These are phyloP conservation scores for Aeminium ludgeri DNA, from an alignment of 495 filamentous ascomycete genomes.

Conservation along the genomic window DNA sequence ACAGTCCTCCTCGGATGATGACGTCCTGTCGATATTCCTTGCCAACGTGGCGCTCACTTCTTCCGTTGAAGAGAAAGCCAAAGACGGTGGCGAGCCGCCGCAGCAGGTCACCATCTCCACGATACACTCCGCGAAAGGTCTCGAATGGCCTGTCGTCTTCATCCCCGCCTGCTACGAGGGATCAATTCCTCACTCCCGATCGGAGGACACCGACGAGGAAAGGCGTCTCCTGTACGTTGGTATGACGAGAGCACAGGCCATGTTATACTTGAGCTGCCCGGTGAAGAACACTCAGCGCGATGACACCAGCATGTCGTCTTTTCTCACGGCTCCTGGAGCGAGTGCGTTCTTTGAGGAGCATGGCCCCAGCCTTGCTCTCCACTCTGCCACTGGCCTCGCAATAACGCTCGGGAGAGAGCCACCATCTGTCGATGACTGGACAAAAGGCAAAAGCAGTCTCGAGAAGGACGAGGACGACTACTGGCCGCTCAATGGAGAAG, in stretches of 20 bases:
- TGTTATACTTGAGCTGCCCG: constrained; percentile 85
- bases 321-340: constrained; percentile 37
- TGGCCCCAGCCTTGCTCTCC: constrained; percentile 40
- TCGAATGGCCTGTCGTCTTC: constrained; percentile 97
- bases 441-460: constrained; percentile 27
- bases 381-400: constrained; percentile 41
- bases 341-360: constrained; percentile 34
- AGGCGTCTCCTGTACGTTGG: constrained; percentile 84
- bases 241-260: constrained; percentile 84
- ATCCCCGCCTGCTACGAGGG: constrained; percentile 82
- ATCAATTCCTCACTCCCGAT: constrained; percentile 83
- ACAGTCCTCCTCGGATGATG: constrained; percentile 39
- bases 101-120: constrained; percentile 82
- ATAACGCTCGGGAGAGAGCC: constrained; percentile 43
- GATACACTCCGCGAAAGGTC: constrained; percentile 89
- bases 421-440: constrained; percentile 34
- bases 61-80: constrained; percentile 41
- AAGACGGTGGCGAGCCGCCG: constrained; percentile 38
- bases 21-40: constrained; percentile 62
- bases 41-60: constrained; percentile 73
- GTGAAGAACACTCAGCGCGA: constrained; percentile 44
- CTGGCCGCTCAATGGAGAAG: constrained; percentile 44
- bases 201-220: constrained; percentile 84
- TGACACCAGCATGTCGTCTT: constrained; percentile 45
- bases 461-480: constrained; percentile 41